Conservation (phyloP, 2,329 filamentous ascomycete species). For the Fonsecaea pedrosoi region DNA sequence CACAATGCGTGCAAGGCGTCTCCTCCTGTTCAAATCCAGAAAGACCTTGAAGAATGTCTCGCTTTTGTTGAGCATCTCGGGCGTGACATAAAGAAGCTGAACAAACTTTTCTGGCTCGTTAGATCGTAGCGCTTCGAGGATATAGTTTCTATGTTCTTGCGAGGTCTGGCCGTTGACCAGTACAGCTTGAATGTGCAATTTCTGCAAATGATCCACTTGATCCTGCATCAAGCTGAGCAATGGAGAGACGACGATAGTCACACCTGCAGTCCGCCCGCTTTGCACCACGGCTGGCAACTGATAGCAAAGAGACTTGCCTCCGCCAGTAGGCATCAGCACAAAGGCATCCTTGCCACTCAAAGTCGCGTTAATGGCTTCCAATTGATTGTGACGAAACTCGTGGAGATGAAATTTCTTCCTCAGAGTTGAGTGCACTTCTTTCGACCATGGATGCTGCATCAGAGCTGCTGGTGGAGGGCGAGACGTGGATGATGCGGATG, state of each 20-base stretch:
- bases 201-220: conserved; percentile 82
- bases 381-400: conserved; percentile 87
- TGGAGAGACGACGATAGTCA: conserved; percentile 94
- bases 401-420: conserved; percentile 82
- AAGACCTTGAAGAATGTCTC: conserved; percentile 70
- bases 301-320: conserved; percentile 96
- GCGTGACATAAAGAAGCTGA: conserved; percentile 91
- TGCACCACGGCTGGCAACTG: conserved; percentile 87
- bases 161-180: conserved; percentile 80
- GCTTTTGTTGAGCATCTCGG: conserved; percentile 93
- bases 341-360: conserved; percentile 87
- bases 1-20: conserved; percentile 84
- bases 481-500: not conserved
- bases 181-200: conserved; percentile 77
- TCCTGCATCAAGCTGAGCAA: conserved; percentile 96
- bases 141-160: conserved; percentile 65
- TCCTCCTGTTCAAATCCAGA: conserved; percentile 69
- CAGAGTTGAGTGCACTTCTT: conserved; percentile 79
- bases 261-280: conserved; percentile 79
- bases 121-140: conserved; percentile 70
- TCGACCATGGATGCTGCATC: conserved; percentile 80
- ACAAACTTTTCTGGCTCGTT: conserved; percentile 74
- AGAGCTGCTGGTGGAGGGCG: conserved; percentile 43
- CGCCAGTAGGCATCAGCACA: conserved; percentile 96
- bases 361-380: conserved; percentile 95